Percentiles rank a stretch among this genome's conserved stretches.
Evolutionary conservation across 345 rosid species (phyloP).

Genomic region (Camelina neglecta): DNA sequence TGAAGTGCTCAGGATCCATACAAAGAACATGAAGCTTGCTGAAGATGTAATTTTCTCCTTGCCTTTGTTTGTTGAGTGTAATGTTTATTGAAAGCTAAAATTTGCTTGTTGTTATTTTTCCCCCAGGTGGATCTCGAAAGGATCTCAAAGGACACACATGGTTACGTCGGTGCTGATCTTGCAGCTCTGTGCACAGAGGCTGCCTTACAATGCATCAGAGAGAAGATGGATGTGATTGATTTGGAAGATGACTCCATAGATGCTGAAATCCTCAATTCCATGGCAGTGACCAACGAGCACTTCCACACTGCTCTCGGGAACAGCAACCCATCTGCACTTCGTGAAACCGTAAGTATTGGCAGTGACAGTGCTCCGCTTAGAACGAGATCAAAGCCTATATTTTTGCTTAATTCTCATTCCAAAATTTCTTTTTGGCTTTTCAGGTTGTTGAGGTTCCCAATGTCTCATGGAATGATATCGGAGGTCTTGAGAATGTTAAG

Average conservation of each 20-base stretch:
- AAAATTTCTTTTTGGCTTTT: background rate
- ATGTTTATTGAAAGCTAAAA: constrained; percentile 13
- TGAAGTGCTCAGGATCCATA: constrained; percentile 96
- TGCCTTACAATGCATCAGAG: constrained; percentile 97
- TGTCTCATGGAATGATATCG: constrained; percentile 88
- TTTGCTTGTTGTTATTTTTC: constrained; percentile 7
- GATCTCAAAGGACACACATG: constrained; percentile 94
- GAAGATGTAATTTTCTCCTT: constrained; percentile 61
- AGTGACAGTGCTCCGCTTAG: background rate
- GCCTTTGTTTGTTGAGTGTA: constrained; percentile 8
- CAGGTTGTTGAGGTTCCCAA: constrained; percentile 99
- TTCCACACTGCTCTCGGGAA: constrained; percentile 90
- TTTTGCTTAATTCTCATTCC: background rate
- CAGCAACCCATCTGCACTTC: constrained; percentile 88
- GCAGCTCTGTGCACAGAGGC: constrained; percentile 98
- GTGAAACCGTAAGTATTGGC: constrained; percentile 75
- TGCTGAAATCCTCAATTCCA: constrained; percentile 94
- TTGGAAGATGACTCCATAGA: constrained; percentile 96
- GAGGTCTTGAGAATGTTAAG: constrained; percentile 96
- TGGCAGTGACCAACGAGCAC: constrained; percentile 96
- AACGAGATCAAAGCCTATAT: constrained; percentile 5
- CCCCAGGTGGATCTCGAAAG: constrained; percentile 92
- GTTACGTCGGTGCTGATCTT: constrained; percentile 98
- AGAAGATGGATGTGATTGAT: constrained; percentile 98
- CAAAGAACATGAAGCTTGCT: constrained; percentile 97